Base-by-base conservation (phyloP, 2,329 filamentous ascomycete genomes). In the Beauveria pseudobassiana region DNA sequence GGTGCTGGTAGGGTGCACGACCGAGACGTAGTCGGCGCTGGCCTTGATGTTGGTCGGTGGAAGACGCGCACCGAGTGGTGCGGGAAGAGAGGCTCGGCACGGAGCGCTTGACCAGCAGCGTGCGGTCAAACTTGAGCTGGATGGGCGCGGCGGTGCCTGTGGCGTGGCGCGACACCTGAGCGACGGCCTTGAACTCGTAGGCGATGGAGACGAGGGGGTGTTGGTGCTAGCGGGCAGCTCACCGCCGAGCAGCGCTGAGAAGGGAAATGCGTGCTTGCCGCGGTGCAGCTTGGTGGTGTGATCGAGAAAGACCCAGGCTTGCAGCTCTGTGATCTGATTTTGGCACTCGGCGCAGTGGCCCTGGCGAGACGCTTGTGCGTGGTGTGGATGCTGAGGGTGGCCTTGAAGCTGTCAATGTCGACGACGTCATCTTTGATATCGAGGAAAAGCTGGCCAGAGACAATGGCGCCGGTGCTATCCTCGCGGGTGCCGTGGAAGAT, bases 61-160 rank as follows among this genome's bases (percentile, higher is more conserved):
- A 99, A 99, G 70, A 98, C 90, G 70, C 93, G 91, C 65, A 96
- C 87, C 18, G 90, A 96, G 75, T 93, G 88, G 76, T 96, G 93
- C 64, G 96, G 91, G 59, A 84, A 81, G 54, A 91, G 89, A 3
- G 90, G 85, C 59, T 88, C 76, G 8, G 82, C 28, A 98, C 84
- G 40, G 92, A 89, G 64, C 93, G 90, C 77, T 88, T 88, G 67
- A 98, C 83, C 61, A 87, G 80, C 50, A 98, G 79, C 10, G 83
- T 82, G 69, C 86, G 85, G 64, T 84, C 82, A 69, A 91, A 84
- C 67, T 81, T 85, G 70, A 90, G 81, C 26, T 75, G 69, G 5
- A 71, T 59, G 55, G 68, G 67, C 20, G 66, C 59, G 51, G 65
- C 38, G 55, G 63, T 70, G 61, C 63, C 81, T 46, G 65, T 48